These are phyloP conservation scores for Boletellus deceptivus DNA, from an alignment of 1,284 basidiomycete genomes.

Conservation along the genomic window DNA sequence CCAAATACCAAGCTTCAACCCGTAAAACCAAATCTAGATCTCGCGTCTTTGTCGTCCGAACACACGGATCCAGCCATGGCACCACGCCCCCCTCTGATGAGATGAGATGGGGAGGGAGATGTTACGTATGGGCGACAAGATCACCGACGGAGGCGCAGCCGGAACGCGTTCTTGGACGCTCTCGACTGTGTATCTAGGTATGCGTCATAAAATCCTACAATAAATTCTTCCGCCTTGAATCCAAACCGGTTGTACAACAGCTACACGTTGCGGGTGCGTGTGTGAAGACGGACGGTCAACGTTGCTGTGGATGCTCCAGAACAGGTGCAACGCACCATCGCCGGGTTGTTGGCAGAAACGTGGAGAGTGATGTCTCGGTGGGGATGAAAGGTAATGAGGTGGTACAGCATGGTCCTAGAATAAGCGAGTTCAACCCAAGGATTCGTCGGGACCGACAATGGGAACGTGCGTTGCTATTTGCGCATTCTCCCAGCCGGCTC, in stretches of 20 bases:
- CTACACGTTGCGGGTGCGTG: slow-evolving; percentile 34
- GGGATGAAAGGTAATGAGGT: slow-evolving; percentile 67
- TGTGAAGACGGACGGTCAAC: too few species aligned
- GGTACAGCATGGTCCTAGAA: slow-evolving; percentile 69
- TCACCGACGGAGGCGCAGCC: slow-evolving; percentile 47
- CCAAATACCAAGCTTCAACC: too few species aligned
- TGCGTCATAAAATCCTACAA: slow-evolving; percentile 74
- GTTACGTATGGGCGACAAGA: background rate
- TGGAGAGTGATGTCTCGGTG: slow-evolving; percentile 71
- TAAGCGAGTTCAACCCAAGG: background rate
- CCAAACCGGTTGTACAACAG: slow-evolving; percentile 78
- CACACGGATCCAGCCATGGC: background rate
- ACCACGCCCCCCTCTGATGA: too few species aligned
- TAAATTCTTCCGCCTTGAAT: slow-evolving; percentile 80
- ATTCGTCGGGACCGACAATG: background rate
- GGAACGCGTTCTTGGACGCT: slow-evolving; percentile 74
- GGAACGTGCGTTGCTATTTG: slow-evolving; percentile 66
- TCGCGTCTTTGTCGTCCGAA: too few species aligned
- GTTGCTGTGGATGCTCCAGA: too few species aligned
- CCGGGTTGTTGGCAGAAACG: slow-evolving; percentile 75
- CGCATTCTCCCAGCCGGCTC: slow-evolving; percentile 72
- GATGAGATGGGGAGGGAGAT: too few species aligned
- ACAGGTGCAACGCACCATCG: slow-evolving; percentile 52
- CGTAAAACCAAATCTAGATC: too few species aligned
- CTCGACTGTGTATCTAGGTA: slow-evolving; percentile 65